A percentile compares a stretch with the other conserved stretches of the same genome.
Evolutionary conservation across 768 basidiomycete species (phyloP).

Genomic region (Pleurotus tuoliensis): DNA sequence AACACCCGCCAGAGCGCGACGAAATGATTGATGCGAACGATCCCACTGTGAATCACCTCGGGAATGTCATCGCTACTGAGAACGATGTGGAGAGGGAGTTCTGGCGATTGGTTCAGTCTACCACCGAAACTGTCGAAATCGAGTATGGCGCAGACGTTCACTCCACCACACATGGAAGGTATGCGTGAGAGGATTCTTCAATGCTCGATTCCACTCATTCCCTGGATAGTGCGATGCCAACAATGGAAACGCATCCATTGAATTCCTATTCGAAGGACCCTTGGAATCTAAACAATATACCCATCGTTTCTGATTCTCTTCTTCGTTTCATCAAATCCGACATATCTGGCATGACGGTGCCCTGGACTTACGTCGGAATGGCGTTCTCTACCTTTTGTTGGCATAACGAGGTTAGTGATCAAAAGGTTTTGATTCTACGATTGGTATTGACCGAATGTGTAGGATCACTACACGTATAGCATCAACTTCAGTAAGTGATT

Average conservation of each 20-base stretch:
- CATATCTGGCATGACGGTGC: conserved; percentile 99
- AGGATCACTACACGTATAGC: conserved; percentile 98
- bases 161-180: conserved; percentile 97
- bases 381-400: conserved; percentile 98
- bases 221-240: conserved; percentile 81
- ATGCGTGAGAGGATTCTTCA: conserved; percentile 16
- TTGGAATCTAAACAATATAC: conserved; percentile 98
- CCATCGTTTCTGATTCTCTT: conserved; percentile 88
- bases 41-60: conserved; percentile 51
- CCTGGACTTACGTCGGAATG: conserved; percentile 99
- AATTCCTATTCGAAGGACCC: conserved; percentile 85
- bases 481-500: conserved; percentile 79
- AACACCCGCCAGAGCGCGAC: conserved; percentile 53
- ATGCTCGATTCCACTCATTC: conserved; percentile 5
- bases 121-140: conserved; percentile 89
- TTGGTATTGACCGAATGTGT: conserved; percentile 15
- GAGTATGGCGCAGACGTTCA: conserved; percentile 99
- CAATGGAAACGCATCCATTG: conserved; percentile 88
- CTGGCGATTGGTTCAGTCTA: conserved; percentile 92
- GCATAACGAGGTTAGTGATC: conserved; percentile 84
- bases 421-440: background rate
- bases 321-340: conserved; percentile 97
- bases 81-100: conserved; percentile 93
- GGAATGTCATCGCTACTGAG: conserved; percentile 72
- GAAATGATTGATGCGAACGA: conserved; percentile 36